A percentile compares a stretch with the other conserved stretches of the same genome.
These are phyloP conservation scores for Berkeleyomyces basicola DNA, from an alignment of 2,329 filamentous ascomycete genomes.

Conservation along the genomic window DNA sequence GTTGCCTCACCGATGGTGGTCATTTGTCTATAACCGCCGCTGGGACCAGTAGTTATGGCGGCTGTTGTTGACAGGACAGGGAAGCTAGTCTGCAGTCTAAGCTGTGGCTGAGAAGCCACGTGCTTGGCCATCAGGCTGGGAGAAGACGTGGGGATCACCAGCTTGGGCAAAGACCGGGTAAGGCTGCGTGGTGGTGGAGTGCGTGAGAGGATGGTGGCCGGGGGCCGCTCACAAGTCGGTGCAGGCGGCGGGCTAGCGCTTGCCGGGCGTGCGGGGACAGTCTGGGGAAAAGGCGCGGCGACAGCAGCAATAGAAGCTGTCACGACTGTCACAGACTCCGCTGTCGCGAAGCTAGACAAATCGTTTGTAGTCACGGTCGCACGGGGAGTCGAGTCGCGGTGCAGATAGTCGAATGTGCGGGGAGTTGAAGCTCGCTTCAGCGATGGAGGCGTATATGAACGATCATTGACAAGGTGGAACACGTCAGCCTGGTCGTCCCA, in stretches of 20 bases:
- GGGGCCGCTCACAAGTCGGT: constrained; percentile 10
- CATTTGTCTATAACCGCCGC: not conserved
- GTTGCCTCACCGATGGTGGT: not conserved
- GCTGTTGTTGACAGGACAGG: not conserved
- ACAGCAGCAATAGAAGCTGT: not conserved
- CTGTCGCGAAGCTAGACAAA: not conserved
- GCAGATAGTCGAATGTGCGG: not conserved
- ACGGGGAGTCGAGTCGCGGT: not conserved
- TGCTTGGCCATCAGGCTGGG: not conserved
- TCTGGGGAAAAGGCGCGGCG: not conserved
- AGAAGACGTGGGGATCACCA: constrained; percentile 2
- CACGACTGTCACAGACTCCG: not conserved
- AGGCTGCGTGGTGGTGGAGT: constrained; percentile 8
- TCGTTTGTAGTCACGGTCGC: not conserved
- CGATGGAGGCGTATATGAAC: not conserved
- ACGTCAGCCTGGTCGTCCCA: constrained; percentile 16
- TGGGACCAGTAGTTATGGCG: not conserved
- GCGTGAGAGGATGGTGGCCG: constrained; percentile 6
- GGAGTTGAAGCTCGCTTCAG: constrained; percentile 11
- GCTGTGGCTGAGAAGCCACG: not conserved
- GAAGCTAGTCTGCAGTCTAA: constrained; percentile 2
- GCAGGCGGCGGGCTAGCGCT: constrained; percentile 7
- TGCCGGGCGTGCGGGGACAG: not conserved
- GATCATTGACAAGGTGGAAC: not conserved
- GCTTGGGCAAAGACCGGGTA: constrained; percentile 5